Conservation (phyloP, 1,139 yeast species). For the Geotrichum cucujoidarum region DNA sequence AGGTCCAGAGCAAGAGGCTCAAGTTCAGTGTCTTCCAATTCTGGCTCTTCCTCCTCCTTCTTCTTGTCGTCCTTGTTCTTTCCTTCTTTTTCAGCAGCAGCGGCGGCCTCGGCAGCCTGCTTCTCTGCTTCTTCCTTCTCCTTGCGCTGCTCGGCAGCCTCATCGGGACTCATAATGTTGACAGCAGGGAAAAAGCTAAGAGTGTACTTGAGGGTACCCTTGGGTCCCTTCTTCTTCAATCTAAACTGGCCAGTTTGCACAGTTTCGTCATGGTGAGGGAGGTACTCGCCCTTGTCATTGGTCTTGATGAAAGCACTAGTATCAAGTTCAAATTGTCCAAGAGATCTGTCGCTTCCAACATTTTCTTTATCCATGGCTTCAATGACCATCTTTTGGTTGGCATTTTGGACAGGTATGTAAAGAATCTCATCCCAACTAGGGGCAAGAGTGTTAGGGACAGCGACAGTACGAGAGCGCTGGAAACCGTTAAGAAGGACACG, state of each 20-base stretch:
- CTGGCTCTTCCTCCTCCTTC: slow-evolving; percentile 17
- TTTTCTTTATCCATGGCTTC: slow-evolving; percentile 92
- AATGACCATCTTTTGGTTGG: slow-evolving; percentile 72
- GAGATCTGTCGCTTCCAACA: slow-evolving; percentile 70
- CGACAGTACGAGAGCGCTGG: slow-evolving; percentile 70
- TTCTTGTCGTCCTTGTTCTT: slow-evolving; percentile 27
- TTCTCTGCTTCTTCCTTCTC: slow-evolving; percentile 35
- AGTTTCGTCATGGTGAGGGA: slow-evolving; percentile 55
- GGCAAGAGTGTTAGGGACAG: slow-evolving; percentile 59
- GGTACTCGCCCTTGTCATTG: slow-evolving; percentile 61
- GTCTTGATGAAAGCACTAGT: slow-evolving; percentile 62
- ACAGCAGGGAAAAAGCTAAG: slow-evolving; percentile 77
- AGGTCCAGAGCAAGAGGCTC: slow-evolving; percentile 50
- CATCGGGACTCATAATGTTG: slow-evolving; percentile 73
- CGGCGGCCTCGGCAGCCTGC: slow-evolving; percentile 33
- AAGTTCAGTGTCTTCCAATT: slow-evolving; percentile 22
- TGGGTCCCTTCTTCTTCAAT: slow-evolving; percentile 65
- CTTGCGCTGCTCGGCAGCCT: slow-evolving; percentile 43
- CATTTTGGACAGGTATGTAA: slow-evolving; percentile 74
- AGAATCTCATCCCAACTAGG: slow-evolving; percentile 86
- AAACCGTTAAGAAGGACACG: slow-evolving; percentile 74
- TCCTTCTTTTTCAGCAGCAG: slow-evolving; percentile 28
- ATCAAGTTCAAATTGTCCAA: slow-evolving; percentile 74
- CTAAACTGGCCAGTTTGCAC: slow-evolving; percentile 58
- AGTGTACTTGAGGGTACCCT: slow-evolving; percentile 70